Evolutionary conservation across 2,329 filamentous ascomycete genomes (phyloP), one percentile per base, ranked within the genome.

Genomic region (Delphinella strobiligena): DNA sequence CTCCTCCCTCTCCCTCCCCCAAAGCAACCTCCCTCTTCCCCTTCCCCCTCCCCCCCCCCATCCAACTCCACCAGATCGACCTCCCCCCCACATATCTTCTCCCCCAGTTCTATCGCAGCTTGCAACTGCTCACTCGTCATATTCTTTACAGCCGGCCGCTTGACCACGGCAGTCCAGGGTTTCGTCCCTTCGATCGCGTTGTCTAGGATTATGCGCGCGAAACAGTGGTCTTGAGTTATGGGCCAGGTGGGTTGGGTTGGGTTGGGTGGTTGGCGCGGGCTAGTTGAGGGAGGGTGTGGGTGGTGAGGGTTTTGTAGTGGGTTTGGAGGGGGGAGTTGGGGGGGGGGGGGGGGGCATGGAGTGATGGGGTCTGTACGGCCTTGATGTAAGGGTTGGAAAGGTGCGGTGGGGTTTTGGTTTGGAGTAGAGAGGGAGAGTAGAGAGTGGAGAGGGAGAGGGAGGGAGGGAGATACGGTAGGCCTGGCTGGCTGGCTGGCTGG

Each of bases 181-280:
- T 27, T 7, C 14, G 46, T 51, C 32, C 62, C 54, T 17, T 52
- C 45, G 4, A 67, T 47, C 1, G 53, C 54, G 40, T 59, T 59
- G 42, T 69, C 66, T 11, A 68, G 57, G 4, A 67, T 56, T 31
- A 67, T 64, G 8, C 63, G 60, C 3, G 60, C 63, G 45, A 66
- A 67, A 49, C 62, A 66, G 45, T 66, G 64, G 42, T 66, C 62
- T 7, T 61, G 47, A 29, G 55, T 47, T 4, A 68, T 60, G 1
- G 65, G 64, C 65, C 65, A 68, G 18, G 48, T 47, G 5, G 49
- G 29, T 48, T 68, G 59, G 4, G 50, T 48, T 15, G 50, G 41
- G 19, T 39, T n/a, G n/a, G n/a, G n/a, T n/a, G n/a, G n/a, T n/a
- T n/a, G n/a, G n/a, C n/a, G n/a, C n/a, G n/a, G n/a, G n/a, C n/a